Conservation (phyloP, 306 rosid genomes). For the Trichosanthes truncata region DNA sequence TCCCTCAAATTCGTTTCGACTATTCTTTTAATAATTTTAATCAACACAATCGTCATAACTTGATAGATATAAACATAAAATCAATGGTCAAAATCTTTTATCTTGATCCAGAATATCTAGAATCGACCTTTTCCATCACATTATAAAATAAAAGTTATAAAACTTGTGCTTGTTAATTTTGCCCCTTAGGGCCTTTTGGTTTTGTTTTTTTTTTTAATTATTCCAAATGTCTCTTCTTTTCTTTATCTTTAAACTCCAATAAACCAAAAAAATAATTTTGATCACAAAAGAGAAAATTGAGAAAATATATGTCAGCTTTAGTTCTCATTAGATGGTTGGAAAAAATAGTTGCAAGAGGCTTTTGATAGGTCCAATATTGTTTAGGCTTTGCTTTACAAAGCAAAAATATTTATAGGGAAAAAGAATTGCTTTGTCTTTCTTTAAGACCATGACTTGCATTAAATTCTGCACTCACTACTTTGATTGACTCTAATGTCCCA, state of each 20-base stretch:
- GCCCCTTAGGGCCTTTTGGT: not conserved
- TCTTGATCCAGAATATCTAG: not conserved
- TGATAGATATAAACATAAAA: not conserved
- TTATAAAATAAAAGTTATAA: not conserved
- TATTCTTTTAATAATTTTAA: not conserved
- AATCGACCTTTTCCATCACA: not conserved
- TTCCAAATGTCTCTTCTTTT: not conserved
- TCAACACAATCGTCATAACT: not conserved
- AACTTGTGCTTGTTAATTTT: not conserved
- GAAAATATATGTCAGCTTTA: not conserved
- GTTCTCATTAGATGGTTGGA: conserved; percentile 3
- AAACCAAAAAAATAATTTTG: not conserved
- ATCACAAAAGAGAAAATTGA: not conserved
- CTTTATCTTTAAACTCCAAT: not conserved
- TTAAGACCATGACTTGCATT: conserved; percentile 5
- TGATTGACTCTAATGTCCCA: not conserved
- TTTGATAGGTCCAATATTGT: not conserved
- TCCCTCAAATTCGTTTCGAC: not conserved
- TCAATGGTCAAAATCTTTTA: not conserved
- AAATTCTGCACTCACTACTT: conserved; percentile 3
- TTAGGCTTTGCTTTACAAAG: not conserved
- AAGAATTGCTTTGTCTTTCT: conserved; percentile 10
- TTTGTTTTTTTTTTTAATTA: not conserved
- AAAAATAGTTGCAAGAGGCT: not conserved
- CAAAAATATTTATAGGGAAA: not conserved